Evolutionary conservation across 768 basidiomycete genomes (phyloP), one percentile per base, ranked within the genome.

Genomic region (Russula abietina): DNA sequence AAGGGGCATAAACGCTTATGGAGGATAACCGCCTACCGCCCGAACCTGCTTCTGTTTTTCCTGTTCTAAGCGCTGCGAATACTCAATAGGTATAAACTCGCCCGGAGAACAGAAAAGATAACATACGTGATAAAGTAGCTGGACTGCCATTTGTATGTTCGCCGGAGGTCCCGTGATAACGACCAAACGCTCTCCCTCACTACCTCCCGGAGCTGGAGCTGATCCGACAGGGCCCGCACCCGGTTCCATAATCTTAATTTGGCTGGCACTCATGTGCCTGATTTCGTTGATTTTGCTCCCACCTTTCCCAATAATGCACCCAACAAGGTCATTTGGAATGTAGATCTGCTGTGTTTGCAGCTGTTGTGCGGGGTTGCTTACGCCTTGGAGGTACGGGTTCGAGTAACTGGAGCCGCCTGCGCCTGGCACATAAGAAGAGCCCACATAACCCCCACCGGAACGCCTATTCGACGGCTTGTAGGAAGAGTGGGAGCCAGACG

Each of bases 201-300:
- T 83, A 38, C 87, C 88, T 2, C 87, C 81, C 28, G 89, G 85
- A 22, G 83, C 85, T 24, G 88, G 85, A 22, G 83, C 85, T 17
- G 88, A 74, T 19, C 85, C 84, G 4, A 83, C 81, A 30, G 83
- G 85, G 8, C 80, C 80, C 12, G 91, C 91, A 55, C 93, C 94
- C 38, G 96, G 94, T 69, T 99, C 97, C 88, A 96, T 97, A 58
- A 99, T 98, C 76, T 97, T 93, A 75, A 99, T 98, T 70, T 94
- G 88, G 74, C 94, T 96, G 30, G 89, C 89, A 66, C 92, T 95
- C 84, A 93, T 89, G 67, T 93, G 87, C 68, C 97, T 83, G 66
- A 99, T 97, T 76, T 99, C 97, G 71, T 98, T 98, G 79, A 99
- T 99, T 77, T 98, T 99, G 72, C 88, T 87, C 11, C 97, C 97